Base-by-base conservation (phyloP, 306 rosid genomes). In the Trifolium repens region DNA sequence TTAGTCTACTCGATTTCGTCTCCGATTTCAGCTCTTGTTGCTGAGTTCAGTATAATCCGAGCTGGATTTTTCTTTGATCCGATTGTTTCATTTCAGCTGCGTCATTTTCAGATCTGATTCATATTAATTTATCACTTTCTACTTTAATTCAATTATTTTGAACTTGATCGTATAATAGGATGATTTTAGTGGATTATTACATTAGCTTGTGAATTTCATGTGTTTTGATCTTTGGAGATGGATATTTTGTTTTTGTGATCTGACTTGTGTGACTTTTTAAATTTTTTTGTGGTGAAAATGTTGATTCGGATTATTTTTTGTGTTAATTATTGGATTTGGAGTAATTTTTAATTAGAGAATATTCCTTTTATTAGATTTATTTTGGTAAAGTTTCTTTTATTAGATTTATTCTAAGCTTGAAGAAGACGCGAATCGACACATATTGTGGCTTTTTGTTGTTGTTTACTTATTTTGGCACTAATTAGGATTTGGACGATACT, bases 61-160 rank as follows among this genome's bases (percentile, higher is more conserved):
- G 71, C 71, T 79, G 74, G 73, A 53, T 72, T 79, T 19, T 2
- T 26, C 12, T 32, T 26, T 64, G 69, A 80, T 80, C 80, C 53
- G 77, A 49, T 68, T 57, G 8, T 13, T 59, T 5, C 11, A 5
- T 3, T 67, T 80, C 9, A 79, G 52, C 44, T n/a, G 6, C 13
- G 27, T 58, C 52, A 32, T 49, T 68, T 74, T 44, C 67, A 80
- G 80, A 74, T 73, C 80, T 74, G n/a, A 32, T 32, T 32, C 35
- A 32, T 32, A 32, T 32, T 32, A 32, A 32, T 32, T 4, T 32
- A 4, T 3, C 4, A 4, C 4, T 32, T 32, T 32, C 6, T 32
- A 32, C 35, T 32, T 4, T 32, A 32, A 4, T 32, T 32, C 35
- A 55, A 1, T 66, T 79, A 7, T 73, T 64, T 46, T 22, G 22